phyloP scores from a whole-genome alignment of 164 flowering plant species.

The Umbellularia californica region DNA sequence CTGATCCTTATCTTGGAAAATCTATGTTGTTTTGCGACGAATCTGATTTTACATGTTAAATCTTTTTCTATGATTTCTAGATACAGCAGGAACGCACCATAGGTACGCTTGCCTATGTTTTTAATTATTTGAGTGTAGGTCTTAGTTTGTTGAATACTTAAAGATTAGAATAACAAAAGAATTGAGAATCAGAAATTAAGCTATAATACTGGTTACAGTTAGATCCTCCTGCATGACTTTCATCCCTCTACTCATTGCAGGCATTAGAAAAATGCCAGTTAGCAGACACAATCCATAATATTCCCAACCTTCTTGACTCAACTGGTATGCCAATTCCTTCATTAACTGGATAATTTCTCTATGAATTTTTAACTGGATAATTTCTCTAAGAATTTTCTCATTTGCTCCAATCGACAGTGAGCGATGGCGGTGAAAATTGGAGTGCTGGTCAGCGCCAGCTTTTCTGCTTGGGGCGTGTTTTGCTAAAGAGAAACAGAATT shows the following conservation, averaged over 20 bases:
- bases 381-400: neutral
- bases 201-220: neutral
- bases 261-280: slow-evolving; percentile 81
- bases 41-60: neutral
- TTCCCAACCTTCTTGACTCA: slow-evolving; percentile 59
- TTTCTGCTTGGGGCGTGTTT: slow-evolving; percentile 76
- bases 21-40: neutral
- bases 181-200: neutral
- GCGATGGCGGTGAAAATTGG: slow-evolving; percentile 88
- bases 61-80: neutral
- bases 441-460: slow-evolving; percentile 85
- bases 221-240: neutral
- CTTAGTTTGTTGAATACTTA: neutral
- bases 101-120: neutral
- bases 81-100: neutral
- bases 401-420: slow-evolving; percentile 34
- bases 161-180: neutral
- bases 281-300: slow-evolving; percentile 43
- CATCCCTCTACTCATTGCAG: slow-evolving; percentile 23
- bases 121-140: neutral
- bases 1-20: neutral
- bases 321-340: slow-evolving; percentile 37
- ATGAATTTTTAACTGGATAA: neutral
- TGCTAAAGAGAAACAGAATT: slow-evolving; percentile 60
- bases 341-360: neutral